These are phyloP conservation scores for Aureobasidium sp. DNA, from an alignment of 2,329 filamentous ascomycete species.

Conservation along the genomic window DNA sequence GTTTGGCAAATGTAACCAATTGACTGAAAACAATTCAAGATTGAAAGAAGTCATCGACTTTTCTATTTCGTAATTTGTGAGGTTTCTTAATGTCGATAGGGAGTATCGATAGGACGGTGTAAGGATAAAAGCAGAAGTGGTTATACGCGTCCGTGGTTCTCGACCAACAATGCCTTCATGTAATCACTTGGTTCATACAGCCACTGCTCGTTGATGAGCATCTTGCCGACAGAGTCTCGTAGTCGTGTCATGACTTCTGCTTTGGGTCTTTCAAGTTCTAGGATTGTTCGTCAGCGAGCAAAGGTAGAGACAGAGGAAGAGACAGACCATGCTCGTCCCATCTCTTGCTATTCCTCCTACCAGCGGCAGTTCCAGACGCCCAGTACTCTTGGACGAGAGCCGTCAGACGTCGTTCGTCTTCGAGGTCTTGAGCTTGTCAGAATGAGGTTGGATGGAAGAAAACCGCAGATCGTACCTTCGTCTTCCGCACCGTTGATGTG, in stretches of 20 bases:
- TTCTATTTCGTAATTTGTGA: neutral
- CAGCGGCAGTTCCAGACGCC: neutral
- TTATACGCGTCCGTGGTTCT: slow-evolving; percentile 11
- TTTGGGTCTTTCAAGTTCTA: slow-evolving; percentile 4
- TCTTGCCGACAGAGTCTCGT: slow-evolving; percentile 8
- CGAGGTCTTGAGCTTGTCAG: neutral
- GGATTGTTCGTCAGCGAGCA: neutral
- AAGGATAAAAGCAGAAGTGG: neutral
- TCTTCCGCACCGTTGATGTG: neutral
- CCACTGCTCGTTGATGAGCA: slow-evolving; percentile 9
- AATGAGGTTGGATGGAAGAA: neutral
- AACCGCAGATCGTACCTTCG: neutral
- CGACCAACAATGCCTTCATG: slow-evolving; percentile 10
- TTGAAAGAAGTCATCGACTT: neutral
- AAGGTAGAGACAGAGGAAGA: neutral
- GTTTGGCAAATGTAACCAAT: neutral
- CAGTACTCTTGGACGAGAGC: slow-evolving; percentile 12
- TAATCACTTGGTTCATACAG: slow-evolving; percentile 16
- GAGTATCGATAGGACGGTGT: neutral
- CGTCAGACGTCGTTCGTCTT: slow-evolving; percentile 11
- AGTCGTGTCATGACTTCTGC: slow-evolving; percentile 13
- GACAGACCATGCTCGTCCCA: slow-evolving; percentile 14
- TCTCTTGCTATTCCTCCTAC: slow-evolving; percentile 1
- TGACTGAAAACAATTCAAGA: neutral
- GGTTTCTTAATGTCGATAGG: neutral